Base-by-base conservation (phyloP, 306 rosid genomes). In the Pueraria montana region DNA sequence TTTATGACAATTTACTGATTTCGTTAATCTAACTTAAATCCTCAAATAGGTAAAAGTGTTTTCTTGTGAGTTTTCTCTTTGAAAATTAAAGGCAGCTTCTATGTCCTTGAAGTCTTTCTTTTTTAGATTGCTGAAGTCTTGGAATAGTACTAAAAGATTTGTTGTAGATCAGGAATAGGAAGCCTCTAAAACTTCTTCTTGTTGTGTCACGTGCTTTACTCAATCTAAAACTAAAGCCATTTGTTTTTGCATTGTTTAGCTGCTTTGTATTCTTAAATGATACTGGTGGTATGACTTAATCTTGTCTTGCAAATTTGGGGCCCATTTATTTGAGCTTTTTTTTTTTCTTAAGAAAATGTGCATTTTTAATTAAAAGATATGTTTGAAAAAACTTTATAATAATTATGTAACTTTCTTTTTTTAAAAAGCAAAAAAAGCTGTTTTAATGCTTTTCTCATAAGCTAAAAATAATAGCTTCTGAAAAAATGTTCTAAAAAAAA, bases 61-160 rank as follows among this genome's bases (percentile, higher is more conserved):
- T 21, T 79, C 27, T 79, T 42, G 21, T 9, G 30, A 70, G 24
- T 62, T 84, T 46, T 46, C 45, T 61, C 76, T 73, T 42, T 43
- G 81, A 43, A 84, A 52, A 42, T 72, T 69, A 16, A 20, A 45
- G 72, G 61, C 45, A 63, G 8, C 70, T 55, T 83, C 11, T 20
- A 42, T 27, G 72, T 67, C 69, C 42, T 52, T 5, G 10, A 71
- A 11, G 75, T 65, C 52, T 32, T 65, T 23, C 42, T 6, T 53
- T 66, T 30, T 56, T 27, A 21, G 66, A 42, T 36, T 63, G 13
- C 63, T 66, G 43, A 27, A 30, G 20, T 66, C 81, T 75, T 65
- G 59, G 69, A 24, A 26, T 26, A 65, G 16, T 27, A 58, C 63
- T 36, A 62, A 67, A 67, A 63, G 18, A 72, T 72, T 63, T 78